Percentiles rank a stretch among this genome's conserved stretches.
Evolutionary conservation across 2,329 filamentous ascomycete genomes (phyloP).

Genomic region (Hymenoscyphus occultus): DNA sequence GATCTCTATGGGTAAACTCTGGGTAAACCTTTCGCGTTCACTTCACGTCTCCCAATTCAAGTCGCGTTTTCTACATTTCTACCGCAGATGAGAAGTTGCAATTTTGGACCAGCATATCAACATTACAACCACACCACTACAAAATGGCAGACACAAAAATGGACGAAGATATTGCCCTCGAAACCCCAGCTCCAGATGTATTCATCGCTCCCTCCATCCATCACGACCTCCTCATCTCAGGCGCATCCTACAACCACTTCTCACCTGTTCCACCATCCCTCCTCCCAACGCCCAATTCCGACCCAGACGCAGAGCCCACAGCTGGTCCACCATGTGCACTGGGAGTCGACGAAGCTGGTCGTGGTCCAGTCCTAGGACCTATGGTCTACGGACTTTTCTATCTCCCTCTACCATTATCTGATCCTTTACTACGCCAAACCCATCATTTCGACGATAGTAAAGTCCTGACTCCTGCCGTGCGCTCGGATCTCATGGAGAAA

Average conservation of each 20-base stretch:
- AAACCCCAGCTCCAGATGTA: constrained; percentile 36
- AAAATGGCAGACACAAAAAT: constrained; percentile 39
- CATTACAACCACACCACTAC: neutral
- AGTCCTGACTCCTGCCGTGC: constrained; percentile 76
- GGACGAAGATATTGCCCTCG: constrained; percentile 35
- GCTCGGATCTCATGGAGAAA: constrained; percentile 64
- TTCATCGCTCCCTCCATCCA: constrained; percentile 72
- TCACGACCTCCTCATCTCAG: constrained; percentile 52
- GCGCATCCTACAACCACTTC: constrained; percentile 69
- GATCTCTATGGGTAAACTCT: too few relatives aligned
- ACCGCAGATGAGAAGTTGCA: neutral
- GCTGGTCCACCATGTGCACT: constrained; percentile 65
- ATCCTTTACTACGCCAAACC: constrained; percentile 70
- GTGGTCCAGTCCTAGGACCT: constrained; percentile 85
- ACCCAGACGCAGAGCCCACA: constrained; percentile 27
- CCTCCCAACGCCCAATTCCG: constrained; percentile 37
- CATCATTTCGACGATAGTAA: constrained; percentile 97
- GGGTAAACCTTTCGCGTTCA: neutral
- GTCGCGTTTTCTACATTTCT: neutral
- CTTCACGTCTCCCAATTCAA: constrained; percentile 10
- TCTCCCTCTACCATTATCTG: constrained; percentile 70
- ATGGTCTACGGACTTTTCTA: constrained; percentile 72
- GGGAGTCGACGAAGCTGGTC: constrained; percentile 90
- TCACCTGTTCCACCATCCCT: constrained; percentile 65
- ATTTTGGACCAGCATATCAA: constrained; percentile 2